phyloP scores from a whole-genome alignment of 2,329 filamentous ascomycete species.

The Fusarium coffeatum region DNA sequence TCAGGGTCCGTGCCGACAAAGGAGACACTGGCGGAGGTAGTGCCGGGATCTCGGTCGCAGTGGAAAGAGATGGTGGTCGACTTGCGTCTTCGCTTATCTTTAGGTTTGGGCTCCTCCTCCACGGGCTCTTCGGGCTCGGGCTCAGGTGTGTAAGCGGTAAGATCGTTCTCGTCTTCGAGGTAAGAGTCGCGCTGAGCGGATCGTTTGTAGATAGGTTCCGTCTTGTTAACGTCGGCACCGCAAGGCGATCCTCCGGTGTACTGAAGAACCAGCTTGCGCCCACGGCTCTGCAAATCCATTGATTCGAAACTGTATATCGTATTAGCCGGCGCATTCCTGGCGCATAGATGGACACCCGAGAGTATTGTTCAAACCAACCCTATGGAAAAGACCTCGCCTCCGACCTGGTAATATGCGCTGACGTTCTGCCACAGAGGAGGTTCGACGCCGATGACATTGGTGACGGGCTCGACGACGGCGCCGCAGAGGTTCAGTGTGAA shows the following conservation, averaged over 20 bases:
- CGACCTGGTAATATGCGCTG: constrained; percentile 79
- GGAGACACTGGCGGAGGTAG: constrained; percentile 75
- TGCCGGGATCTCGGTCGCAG: constrained; percentile 84
- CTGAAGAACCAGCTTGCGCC: constrained; percentile 80
- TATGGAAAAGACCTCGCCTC: constrained; percentile 77
- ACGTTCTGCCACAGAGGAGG: constrained; percentile 75
- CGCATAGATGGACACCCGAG: not conserved
- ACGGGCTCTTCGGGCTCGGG: constrained; percentile 19
- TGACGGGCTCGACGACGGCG: constrained; percentile 74
- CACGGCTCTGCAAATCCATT: constrained; percentile 66
- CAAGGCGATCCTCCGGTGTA: constrained; percentile 84
- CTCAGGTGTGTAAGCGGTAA: constrained; percentile 26
- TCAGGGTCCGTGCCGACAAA: constrained; percentile 88
- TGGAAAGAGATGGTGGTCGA: constrained; percentile 92
- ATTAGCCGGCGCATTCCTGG: constrained; percentile 26
- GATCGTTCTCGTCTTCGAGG: constrained; percentile 44
- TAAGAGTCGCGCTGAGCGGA: constrained; percentile 45
- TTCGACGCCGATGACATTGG: constrained; percentile 72
- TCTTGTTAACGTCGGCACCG: constrained; percentile 60
- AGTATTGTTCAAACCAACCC: constrained; percentile 64
- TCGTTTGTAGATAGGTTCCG: constrained; percentile 40
- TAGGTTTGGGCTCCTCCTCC: constrained; percentile 39
- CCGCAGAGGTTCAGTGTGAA: constrained; percentile 88
- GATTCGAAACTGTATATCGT: constrained; percentile 57
- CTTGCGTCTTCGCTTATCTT: constrained; percentile 64